These are phyloP conservation scores for Trypanosomatidae sp. DNA, from an alignment of 208 protist species.

Conservation along the genomic window DNA sequence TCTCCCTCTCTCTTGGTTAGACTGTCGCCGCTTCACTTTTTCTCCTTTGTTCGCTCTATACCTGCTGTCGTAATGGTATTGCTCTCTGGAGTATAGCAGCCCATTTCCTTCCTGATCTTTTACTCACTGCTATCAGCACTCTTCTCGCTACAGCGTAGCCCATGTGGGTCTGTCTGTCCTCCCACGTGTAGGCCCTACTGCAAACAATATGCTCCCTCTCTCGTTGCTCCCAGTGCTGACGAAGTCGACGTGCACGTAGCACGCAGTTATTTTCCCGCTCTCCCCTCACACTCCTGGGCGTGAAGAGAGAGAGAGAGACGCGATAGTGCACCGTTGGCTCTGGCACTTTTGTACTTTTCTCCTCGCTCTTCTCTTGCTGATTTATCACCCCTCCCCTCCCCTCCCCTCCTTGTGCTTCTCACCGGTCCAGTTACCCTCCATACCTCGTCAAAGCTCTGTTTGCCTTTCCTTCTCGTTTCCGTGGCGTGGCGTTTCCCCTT, in stretches of 20 bases:
- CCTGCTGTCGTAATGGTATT: neutral
- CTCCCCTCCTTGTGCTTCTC: neutral
- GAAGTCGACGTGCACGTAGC: neutral
- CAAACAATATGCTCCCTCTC: neutral
- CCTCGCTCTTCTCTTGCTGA: neutral
- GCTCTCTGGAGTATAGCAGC: neutral
- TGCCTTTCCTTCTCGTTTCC: neutral
- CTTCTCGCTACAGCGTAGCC: neutral
- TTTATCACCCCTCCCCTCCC: neutral
- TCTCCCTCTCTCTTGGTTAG: neutral
- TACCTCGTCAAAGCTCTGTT: neutral
- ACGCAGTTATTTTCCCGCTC: neutral
- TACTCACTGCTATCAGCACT: slow-evolving; percentile 5
- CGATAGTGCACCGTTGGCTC: neutral
- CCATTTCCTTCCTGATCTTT: slow-evolving; percentile 1
- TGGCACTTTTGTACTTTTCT: neutral
- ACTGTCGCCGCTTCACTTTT: slow-evolving; percentile 5
- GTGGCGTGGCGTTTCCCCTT: neutral
- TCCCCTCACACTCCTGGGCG: neutral
- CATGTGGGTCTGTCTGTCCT: neutral
- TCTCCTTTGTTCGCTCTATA: neutral
- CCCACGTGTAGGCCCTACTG: neutral
- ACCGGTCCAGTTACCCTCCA: neutral
- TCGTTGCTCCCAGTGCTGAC: neutral
- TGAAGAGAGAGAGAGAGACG: neutral